These are phyloP conservation scores for Calonectria naviculata DNA, from an alignment of 2,329 filamentous ascomycete species.

Conservation along the genomic window DNA sequence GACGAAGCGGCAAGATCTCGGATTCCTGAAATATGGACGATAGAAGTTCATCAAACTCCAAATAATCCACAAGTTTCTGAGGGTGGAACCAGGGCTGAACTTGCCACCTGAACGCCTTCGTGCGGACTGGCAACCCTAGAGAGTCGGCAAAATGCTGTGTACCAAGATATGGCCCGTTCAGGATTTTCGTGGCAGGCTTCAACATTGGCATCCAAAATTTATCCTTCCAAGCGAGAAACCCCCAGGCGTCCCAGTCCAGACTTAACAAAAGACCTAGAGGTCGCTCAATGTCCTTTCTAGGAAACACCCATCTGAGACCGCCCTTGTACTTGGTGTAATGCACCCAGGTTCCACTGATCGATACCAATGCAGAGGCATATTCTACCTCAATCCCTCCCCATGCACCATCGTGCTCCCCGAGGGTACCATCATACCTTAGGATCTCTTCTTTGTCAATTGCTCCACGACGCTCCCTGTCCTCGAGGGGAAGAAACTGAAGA, in stretches of 20 bases:
- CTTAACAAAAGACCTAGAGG: neutral
- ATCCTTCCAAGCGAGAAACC: slow-evolving; percentile 9
- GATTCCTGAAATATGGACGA: neutral
- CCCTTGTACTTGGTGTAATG: neutral
- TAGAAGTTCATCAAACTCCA: slow-evolving; percentile 2
- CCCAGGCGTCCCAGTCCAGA: slow-evolving; percentile 19
- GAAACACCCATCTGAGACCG: neutral
- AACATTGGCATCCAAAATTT: slow-evolving; percentile 13
- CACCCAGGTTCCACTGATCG: neutral
- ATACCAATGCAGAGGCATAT: neutral
- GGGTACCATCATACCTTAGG: neutral
- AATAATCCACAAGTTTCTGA: slow-evolving; percentile 6
- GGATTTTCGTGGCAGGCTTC: neutral
- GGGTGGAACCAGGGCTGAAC: neutral
- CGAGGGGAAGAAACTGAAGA: slow-evolving; percentile 16
- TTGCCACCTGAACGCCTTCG: slow-evolving; percentile 2
- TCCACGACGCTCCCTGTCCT: neutral
- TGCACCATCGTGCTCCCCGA: neutral
- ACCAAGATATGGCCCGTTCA: neutral
- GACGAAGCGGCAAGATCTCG: slow-evolving; percentile 3
- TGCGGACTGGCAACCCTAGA: neutral
- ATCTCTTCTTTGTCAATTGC: neutral
- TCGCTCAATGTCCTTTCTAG: slow-evolving; percentile 9
- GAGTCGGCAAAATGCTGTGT: neutral
- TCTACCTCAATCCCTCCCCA: neutral